phyloP scores from a whole-genome alignment of 139 green algal species.

The Micractinium sp. region DNA sequence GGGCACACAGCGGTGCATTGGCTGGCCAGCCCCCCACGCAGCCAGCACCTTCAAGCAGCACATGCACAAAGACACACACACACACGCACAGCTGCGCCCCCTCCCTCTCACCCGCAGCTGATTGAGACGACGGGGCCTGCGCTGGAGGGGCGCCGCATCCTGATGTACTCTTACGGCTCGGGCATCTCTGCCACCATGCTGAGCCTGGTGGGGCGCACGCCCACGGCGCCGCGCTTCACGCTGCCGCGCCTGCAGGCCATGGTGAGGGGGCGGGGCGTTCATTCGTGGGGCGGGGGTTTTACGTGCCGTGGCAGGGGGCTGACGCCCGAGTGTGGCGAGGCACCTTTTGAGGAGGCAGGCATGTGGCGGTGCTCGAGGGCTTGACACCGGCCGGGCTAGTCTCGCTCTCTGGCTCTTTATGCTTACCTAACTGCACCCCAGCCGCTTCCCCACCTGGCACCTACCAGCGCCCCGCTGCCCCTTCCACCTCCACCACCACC shows the following conservation, averaged over 20 bases:
- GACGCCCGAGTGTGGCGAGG: too few relatives aligned
- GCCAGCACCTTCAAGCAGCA: background rate
- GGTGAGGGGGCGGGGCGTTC: slow-evolving; percentile 14
- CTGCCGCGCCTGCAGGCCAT: slow-evolving; percentile 37
- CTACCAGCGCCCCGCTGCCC: too few relatives aligned
- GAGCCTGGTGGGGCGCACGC: slow-evolving; percentile 48
- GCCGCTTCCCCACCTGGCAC: background rate
- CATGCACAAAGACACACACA: background rate
- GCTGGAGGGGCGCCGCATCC: slow-evolving; percentile 59
- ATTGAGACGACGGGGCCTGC: slow-evolving; percentile 50
- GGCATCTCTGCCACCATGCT: slow-evolving; percentile 70
- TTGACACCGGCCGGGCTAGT: too few relatives aligned
- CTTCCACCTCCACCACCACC: background rate
- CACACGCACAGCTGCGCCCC: background rate
- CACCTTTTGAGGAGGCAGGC: too few relatives aligned
- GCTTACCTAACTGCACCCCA: too few relatives aligned
- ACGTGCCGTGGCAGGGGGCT: too few relatives aligned
- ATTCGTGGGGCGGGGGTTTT: too few relatives aligned
- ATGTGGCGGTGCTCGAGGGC: too few relatives aligned
- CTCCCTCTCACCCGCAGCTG: slow-evolving; percentile 38
- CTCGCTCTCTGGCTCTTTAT: too few relatives aligned
- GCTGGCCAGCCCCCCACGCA: background rate
- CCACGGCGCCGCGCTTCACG: slow-evolving; percentile 38
- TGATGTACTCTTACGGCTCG: slow-evolving; percentile 86
- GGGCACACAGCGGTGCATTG: background rate